These are phyloP conservation scores for Phytophthora vignae DNA, from an alignment of 352 stramenopile genomes.

Conservation along the genomic window DNA sequence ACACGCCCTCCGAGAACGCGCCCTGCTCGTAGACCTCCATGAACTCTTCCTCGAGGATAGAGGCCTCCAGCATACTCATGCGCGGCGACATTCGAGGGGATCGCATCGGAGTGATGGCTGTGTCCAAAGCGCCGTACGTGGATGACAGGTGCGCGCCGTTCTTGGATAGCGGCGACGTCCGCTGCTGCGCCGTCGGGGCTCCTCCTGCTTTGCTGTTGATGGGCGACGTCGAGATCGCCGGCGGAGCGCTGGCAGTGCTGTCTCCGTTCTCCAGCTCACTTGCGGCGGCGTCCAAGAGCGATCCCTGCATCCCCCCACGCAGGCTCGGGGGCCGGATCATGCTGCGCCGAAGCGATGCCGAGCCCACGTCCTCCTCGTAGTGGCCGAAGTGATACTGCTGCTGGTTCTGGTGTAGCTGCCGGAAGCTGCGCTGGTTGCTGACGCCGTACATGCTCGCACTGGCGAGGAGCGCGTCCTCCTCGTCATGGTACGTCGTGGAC, in stretches of 20 bases:
- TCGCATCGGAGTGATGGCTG: conserved; percentile 42
- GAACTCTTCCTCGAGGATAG: conserved; percentile 79
- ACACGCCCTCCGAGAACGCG: conserved; percentile 68
- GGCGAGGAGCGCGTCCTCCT: conserved; percentile 78
- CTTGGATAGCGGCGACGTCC: conserved; percentile 31
- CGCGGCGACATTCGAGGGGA: conserved; percentile 53
- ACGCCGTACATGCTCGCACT: conserved; percentile 77
- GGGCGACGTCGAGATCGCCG: conserved; percentile 28
- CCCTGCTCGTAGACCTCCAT: conserved; percentile 75
- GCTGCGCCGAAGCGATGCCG: conserved; percentile 43
- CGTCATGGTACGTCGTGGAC: conserved; percentile 68
- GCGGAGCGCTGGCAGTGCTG: conserved; percentile 11
- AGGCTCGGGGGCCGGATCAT: conserved; percentile 42
- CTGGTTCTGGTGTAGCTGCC: conserved; percentile 80
- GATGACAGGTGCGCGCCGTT: conserved; percentile 28
- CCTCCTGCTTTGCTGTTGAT: conserved; percentile 14
- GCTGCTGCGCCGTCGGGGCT: conserved; percentile 28
- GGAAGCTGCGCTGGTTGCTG: conserved; percentile 71
- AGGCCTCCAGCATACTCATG: conserved; percentile 67
- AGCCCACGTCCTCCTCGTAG: conserved; percentile 54
- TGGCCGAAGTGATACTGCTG: conserved; percentile 69
- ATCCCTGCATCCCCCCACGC: conserved; percentile 24
- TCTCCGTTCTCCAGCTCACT: conserved; percentile 36
- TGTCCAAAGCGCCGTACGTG: conserved; percentile 69
- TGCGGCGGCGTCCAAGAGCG: conserved; percentile 25